Conservation (phyloP, 2,329 filamentous ascomycete genomes). For the Diplodia corticola region DNA sequence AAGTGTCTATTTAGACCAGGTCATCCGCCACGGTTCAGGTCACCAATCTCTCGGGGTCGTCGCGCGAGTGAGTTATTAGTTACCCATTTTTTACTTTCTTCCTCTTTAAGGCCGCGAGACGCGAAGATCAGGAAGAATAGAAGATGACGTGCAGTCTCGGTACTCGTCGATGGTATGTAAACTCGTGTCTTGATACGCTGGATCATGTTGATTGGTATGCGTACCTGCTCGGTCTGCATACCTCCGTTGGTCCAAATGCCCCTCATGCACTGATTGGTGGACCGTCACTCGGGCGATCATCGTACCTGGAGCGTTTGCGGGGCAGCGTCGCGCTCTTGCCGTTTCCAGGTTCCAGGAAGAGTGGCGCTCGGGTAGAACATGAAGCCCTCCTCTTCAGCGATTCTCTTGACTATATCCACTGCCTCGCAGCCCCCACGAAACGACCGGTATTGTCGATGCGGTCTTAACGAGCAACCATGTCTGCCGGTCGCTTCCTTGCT, state of each 20-base stretch:
- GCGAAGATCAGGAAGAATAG: neutral
- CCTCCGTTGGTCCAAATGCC: neutral
- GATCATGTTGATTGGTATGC: neutral
- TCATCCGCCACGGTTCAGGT: no score
- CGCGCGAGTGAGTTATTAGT: no score
- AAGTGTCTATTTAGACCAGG: no score
- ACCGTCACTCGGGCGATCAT: constrained; percentile 12
- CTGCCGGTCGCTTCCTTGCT: neutral
- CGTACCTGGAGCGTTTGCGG: constrained; percentile 8
- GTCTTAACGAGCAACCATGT: neutral
- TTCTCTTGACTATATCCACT: neutral
- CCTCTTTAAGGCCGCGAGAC: no score
- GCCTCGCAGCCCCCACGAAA: neutral
- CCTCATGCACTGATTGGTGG: constrained; percentile 1
- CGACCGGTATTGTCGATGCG: neutral
- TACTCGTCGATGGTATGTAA: neutral
- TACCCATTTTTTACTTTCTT: no score
- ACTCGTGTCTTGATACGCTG: neutral
- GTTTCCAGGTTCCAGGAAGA: neutral
- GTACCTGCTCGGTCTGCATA: neutral
- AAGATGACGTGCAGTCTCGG: neutral
- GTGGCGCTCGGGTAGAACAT: neutral
- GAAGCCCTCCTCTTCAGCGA: no score
- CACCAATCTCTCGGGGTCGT: no score
- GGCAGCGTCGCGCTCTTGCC: constrained; percentile 2